These are phyloP conservation scores for Pelargonium myrrhifolium DNA, from an alignment of 441 rosid species.

Conservation along the genomic window DNA sequence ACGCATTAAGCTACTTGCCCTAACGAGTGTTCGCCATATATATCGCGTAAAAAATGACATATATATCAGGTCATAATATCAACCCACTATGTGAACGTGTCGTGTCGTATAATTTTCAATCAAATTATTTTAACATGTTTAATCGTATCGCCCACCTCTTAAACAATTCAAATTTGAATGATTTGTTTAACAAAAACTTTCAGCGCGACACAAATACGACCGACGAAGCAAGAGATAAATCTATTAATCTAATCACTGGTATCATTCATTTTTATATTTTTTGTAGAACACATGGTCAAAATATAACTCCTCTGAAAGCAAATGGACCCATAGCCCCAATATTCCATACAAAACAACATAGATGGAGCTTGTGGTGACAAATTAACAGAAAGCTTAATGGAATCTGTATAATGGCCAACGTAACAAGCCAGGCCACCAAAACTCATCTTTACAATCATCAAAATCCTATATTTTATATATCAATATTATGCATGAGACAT, in stretches of 20 bases:
- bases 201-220: too few relatives aligned
- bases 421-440: not conserved
- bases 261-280: not conserved
- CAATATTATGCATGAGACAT: not conserved
- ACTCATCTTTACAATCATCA: not conserved
- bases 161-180: too few relatives aligned
- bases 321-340: not conserved
- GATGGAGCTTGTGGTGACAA: constrained; percentile 16
- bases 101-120: too few relatives aligned
- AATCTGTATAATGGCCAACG: not conserved
- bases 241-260: not conserved
- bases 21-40: too few relatives aligned
- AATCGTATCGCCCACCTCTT: too few relatives aligned
- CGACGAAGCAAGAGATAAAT: not conserved
- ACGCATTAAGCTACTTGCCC: too few relatives aligned
- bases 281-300: not conserved
- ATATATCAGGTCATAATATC: too few relatives aligned
- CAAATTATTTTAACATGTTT: too few relatives aligned
- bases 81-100: too few relatives aligned
- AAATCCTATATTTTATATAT: not conserved
- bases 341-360: not conserved
- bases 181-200: too few relatives aligned
- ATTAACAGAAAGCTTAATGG: constrained; percentile 9
- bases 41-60: too few relatives aligned
- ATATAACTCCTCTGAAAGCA: not conserved